Evolutionary conservation across 805 yeast genomes (phyloP).

Genomic region (Teunomyces funiuensis): DNA sequence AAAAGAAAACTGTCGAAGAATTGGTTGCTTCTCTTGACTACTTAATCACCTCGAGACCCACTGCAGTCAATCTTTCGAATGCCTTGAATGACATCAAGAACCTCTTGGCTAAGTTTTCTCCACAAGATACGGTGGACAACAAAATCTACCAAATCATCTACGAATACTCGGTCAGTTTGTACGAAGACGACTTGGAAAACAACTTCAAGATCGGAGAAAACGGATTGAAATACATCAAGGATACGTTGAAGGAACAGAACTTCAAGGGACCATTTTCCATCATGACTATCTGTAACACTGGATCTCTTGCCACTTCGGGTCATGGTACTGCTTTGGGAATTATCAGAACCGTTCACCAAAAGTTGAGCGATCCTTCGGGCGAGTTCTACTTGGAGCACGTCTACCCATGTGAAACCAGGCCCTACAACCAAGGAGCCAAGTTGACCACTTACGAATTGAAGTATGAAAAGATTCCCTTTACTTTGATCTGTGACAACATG

Average conservation of each 20-base stretch:
- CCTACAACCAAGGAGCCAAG: slow-evolving; percentile 95
- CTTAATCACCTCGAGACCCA: slow-evolving; percentile 80
- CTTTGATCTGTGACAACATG: slow-evolving; percentile 89
- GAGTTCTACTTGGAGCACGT: slow-evolving; percentile 61
- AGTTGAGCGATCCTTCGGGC: slow-evolving; percentile 18
- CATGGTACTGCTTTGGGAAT: slow-evolving; percentile 97
- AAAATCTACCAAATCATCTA: slow-evolving; percentile 33
- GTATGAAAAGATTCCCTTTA: slow-evolving; percentile 83
- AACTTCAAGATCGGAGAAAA: slow-evolving; percentile 76
- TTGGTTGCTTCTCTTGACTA: slow-evolving; percentile 56
- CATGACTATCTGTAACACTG: slow-evolving; percentile 93
- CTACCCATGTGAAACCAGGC: slow-evolving; percentile 91
- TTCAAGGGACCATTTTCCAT: slow-evolving; percentile 72
- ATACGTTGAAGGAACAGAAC: slow-evolving; percentile 44
- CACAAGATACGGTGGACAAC: slow-evolving; percentile 20
- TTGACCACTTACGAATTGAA: slow-evolving; percentile 88
- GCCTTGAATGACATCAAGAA: slow-evolving; percentile 58
- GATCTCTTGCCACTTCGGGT: slow-evolving; percentile 95
- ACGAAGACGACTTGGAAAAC: slow-evolving; percentile 75
- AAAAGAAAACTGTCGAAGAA: slow-evolving; percentile 23
- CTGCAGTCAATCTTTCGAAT: slow-evolving; percentile 89
- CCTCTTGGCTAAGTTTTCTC: slow-evolving; percentile 14
- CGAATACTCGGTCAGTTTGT: slow-evolving; percentile 53
- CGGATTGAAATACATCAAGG: slow-evolving; percentile 69
- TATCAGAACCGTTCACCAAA: slow-evolving; percentile 65